Evolutionary conservation across 495 filamentous ascomycete genomes (phyloP).

Genomic region (Tuber calosporum): DNA sequence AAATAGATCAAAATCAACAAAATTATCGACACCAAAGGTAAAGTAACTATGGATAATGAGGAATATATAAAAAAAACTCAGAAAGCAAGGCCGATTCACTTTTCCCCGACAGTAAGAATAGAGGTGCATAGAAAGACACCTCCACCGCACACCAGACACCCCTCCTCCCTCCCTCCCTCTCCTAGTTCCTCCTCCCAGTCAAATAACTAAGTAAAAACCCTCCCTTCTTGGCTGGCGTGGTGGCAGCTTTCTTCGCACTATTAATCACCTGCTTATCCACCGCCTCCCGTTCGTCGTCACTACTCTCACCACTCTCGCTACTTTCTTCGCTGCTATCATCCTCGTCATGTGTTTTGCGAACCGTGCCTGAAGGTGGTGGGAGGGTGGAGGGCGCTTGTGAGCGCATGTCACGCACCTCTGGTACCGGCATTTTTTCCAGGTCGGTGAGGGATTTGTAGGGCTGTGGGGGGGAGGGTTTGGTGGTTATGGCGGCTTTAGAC

Average conservation of each 20-base stretch:
- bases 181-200: neutral
- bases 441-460: constrained; percentile 25
- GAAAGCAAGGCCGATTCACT: neutral
- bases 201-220: neutral
- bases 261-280: neutral
- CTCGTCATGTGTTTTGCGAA: neutral
- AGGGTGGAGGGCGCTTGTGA: neutral
- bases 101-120: neutral
- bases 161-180: neutral
- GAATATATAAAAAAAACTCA: neutral
- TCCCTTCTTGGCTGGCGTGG: neutral
- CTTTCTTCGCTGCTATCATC: neutral
- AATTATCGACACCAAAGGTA: neutral
- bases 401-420: constrained; percentile 27
- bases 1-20: neutral
- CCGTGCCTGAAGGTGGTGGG: neutral
- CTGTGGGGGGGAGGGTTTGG: neutral
- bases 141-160: neutral
- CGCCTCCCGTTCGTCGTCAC: neutral
- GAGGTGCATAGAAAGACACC: neutral
- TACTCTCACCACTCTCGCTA: neutral
- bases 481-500: neutral
- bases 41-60: neutral
- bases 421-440: constrained; percentile 29
- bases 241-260: neutral